Evolutionary conservation across 208 protist genomes (phyloP).

Genomic region (Trypanosoma conorhini): DNA sequence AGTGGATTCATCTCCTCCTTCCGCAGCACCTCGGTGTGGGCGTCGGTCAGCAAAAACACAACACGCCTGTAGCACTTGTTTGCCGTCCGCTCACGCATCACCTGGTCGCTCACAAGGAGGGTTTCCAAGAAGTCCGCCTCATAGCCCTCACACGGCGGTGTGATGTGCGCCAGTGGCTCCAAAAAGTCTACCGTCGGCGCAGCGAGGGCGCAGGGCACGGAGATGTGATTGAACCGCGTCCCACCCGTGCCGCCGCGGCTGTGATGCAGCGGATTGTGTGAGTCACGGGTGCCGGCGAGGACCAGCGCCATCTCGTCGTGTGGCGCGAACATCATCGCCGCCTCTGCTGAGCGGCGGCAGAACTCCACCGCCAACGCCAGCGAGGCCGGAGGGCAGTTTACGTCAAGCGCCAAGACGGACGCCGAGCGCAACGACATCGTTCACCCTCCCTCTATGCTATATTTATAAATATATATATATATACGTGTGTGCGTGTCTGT

Average conservation of each 20-base stretch:
- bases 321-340: slow-evolving; percentile 54
- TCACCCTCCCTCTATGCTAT: not conserved
- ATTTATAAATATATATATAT: not conserved
- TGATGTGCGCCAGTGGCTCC: slow-evolving; percentile 10
- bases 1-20: slow-evolving; percentile 65
- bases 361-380: slow-evolving; percentile 38
- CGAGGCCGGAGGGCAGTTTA: slow-evolving; percentile 22
- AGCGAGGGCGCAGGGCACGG: slow-evolving; percentile 25
- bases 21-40: slow-evolving; percentile 53
- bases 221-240: slow-evolving; percentile 34
- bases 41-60: slow-evolving; percentile 91
- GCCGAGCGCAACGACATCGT: slow-evolving; percentile 15
- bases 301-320: slow-evolving; percentile 75
- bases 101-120: slow-evolving; percentile 68
- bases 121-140: slow-evolving; percentile 79
- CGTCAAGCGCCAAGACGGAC: slow-evolving; percentile 56
- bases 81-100: slow-evolving; percentile 56
- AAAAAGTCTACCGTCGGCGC: slow-evolving; percentile 26
- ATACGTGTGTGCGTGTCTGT: not conserved
- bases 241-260: not conserved
- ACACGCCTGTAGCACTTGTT: slow-evolving; percentile 60
- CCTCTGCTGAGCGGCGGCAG: slow-evolving; percentile 29
- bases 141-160: not conserved
- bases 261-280: slow-evolving; percentile 41
- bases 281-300: slow-evolving; percentile 44